These are phyloP conservation scores for Endocladia muricata DNA, from an alignment of 31 red algal genomes.

Conservation along the genomic window DNA sequence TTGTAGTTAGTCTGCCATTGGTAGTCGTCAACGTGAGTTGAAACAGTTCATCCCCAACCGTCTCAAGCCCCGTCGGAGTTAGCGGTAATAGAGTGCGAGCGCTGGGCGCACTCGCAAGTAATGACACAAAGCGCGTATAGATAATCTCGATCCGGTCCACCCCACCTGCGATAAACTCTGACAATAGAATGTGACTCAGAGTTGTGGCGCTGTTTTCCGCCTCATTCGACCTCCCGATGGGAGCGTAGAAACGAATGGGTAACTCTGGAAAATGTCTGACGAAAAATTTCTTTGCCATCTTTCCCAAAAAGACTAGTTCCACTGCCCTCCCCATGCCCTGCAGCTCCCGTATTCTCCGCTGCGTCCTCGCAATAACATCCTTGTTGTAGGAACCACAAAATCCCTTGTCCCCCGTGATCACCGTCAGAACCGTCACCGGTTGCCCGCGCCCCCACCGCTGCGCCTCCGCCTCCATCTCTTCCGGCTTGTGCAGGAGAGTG, in stretches of 20 bases:
- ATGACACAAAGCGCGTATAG: constrained; percentile 65
- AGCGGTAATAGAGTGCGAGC: constrained; percentile 58
- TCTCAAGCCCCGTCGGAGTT: constrained; percentile 60
- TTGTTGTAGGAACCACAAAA: constrained; percentile 76
- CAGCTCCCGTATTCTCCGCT: constrained; percentile 38
- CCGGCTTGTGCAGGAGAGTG: constrained; percentile 12
- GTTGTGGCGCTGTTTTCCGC: constrained; percentile 26
- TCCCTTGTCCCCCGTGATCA: constrained; percentile 58
- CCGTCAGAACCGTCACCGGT: constrained; percentile 27
- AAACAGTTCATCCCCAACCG: constrained; percentile 61
- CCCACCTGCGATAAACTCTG: constrained; percentile 59
- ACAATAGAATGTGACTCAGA: constrained; percentile 52
- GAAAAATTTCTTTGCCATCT: constrained; percentile 43
- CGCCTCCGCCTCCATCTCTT: too few relatives aligned
- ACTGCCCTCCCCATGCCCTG: constrained; percentile 11
- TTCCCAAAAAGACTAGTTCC: constrained; percentile 42
- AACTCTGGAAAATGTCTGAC: constrained; percentile 29
- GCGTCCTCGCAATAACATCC: constrained; percentile 34
- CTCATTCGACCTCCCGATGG: constrained; percentile 20
- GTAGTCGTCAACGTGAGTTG: constrained; percentile 38
- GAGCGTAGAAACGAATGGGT: constrained; percentile 45
- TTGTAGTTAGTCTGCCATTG: constrained; percentile 33
- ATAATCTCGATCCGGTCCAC: constrained; percentile 68
- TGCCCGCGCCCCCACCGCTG: neutral
- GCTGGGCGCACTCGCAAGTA: constrained; percentile 44